Evolutionary conservation across 2,329 filamentous ascomycete species (phyloP), one percentile per base, ranked within the genome.

Genomic region (Colletotrichum euphorbiae): DNA sequence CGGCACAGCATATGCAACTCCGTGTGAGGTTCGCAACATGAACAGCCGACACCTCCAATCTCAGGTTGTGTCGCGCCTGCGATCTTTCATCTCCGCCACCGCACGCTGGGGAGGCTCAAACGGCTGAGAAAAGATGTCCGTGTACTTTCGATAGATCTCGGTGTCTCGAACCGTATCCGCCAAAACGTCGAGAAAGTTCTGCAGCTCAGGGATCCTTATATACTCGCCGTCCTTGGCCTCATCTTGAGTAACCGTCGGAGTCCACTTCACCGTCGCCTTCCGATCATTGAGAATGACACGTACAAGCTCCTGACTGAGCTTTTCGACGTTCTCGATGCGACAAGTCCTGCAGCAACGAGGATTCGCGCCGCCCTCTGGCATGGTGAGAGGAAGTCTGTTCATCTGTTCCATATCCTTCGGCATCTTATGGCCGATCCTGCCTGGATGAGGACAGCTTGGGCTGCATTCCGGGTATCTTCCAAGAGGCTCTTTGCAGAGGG

Each of bases 251-350:
- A 21, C 48, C 9, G 40, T 45, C 12, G 66, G 66, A n/a, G 12
- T 33, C 61, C 61, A 68, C 13, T 33, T 46, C 8, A 61, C 48
- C 28, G 43, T 38, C 15, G 57, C 33, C 8, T 21, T 50, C n/a
- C 15, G 31, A 31, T 64, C 64, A 28, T 68, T 70, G 24, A 68
- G 54, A 6, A 70, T 50, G 12, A 31, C 33, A 3, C 58, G 33
- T 4, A 70, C 28, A 4, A 70, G 15, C 17, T 19, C 56, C 38
- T 21, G 33, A 4, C 42, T 60, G 17, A 24, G 15, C 15, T 51
- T 19, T 57, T 67, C 62, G 42, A 71, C n/a, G 8, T 60, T 60
- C 17, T 52, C 31, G 13, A 65, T 58, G 33, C 62, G 67, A 24
- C 69, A 69, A 4, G 4, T 40, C 13, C 45, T 48, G 21, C 69